A percentile compares a stretch with the other conserved stretches of the same genome.
phyloP scores from a whole-genome alignment of 2,329 filamentous ascomycete species.

The Colletotrichum liaoningense region DNA sequence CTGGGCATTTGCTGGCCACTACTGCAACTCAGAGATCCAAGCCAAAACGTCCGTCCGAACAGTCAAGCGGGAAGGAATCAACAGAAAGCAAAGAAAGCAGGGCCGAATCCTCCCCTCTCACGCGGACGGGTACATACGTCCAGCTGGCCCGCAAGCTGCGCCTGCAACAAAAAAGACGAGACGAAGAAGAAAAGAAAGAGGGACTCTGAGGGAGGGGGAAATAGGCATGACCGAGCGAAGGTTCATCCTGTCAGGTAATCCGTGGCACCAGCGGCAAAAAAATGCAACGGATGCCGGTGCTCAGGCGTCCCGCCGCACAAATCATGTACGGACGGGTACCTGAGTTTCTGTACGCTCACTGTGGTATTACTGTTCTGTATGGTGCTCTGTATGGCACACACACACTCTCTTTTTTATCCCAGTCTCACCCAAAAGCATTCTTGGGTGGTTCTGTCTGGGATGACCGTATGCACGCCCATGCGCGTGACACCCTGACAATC shows the following conservation, averaged over 20 bases:
- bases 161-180: neutral
- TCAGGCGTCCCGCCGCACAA: conserved; percentile 13
- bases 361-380: neutral
- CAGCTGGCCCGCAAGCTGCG: conserved; percentile 12
- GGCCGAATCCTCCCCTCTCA: neutral
- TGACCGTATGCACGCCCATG: neutral
- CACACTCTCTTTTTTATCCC: neutral
- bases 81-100: neutral
- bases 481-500: conserved; percentile 27
- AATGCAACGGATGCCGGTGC: conserved; percentile 28
- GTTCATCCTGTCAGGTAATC: conserved; percentile 29
- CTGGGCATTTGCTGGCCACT: neutral
- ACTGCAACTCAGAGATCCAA: neutral
- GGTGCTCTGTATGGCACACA: neutral
- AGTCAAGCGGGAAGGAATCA: conserved; percentile 27
- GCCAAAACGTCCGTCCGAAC: conserved; percentile 23
- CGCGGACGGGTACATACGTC: neutral
- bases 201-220: neutral
- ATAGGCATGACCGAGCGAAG: conserved; percentile 24
- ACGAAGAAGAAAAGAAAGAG: conserved; percentile 1
- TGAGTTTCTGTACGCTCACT: neutral
- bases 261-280: conserved; percentile 13
- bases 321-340: conserved; percentile 11
- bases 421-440: conserved; percentile 15
- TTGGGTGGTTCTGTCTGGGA: neutral